These are phyloP conservation scores for Pythium graminicola DNA, from an alignment of 352 stramenopile species.

Conservation along the genomic window DNA sequence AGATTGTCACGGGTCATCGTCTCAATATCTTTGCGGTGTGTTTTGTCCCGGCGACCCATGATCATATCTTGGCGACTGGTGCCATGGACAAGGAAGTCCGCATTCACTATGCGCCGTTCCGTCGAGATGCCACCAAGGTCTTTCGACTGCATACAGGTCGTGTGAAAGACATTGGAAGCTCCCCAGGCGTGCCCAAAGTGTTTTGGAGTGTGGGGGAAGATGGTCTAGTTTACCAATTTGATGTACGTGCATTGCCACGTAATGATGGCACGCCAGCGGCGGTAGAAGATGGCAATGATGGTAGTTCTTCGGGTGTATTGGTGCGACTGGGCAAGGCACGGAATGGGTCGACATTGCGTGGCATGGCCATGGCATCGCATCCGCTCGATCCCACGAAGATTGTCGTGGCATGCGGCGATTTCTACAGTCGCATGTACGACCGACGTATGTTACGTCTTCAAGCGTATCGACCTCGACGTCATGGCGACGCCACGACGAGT, in stretches of 20 bases:
- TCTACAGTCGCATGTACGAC: conserved; percentile 74
- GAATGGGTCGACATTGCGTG: conserved; percentile 37
- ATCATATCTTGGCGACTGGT: conserved; percentile 70
- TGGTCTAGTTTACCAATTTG: conserved; percentile 78
- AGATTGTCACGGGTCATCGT: conserved; percentile 67
- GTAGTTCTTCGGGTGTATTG: conserved; percentile 42
- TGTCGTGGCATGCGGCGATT: conserved; percentile 66
- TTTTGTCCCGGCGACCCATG: conserved; percentile 75
- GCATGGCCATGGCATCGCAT: conserved; percentile 69
- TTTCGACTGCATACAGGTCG: conserved; percentile 66
- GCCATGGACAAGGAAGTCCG: conserved; percentile 83
- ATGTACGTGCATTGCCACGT: conserved; percentile 52
- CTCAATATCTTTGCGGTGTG: conserved; percentile 87
- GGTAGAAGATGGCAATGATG: conserved; percentile 14
- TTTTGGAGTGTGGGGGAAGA: conserved; percentile 87
- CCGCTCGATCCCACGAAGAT: conserved; percentile 70
- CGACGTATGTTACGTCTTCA: conserved; percentile 66
- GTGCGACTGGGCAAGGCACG: conserved; percentile 59
- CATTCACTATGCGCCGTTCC: conserved; percentile 82
- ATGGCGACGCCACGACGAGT: conserved; percentile 16
- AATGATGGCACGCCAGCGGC: conserved; percentile 20
- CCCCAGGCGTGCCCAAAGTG: conserved; percentile 55
- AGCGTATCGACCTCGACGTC: conserved; percentile 5
- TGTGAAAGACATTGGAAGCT: conserved; percentile 78
- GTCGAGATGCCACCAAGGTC: conserved; percentile 43